Evolutionary conservation across 2,329 filamentous ascomycete species (phyloP).

Genomic region (Emergomyces africanus): DNA sequence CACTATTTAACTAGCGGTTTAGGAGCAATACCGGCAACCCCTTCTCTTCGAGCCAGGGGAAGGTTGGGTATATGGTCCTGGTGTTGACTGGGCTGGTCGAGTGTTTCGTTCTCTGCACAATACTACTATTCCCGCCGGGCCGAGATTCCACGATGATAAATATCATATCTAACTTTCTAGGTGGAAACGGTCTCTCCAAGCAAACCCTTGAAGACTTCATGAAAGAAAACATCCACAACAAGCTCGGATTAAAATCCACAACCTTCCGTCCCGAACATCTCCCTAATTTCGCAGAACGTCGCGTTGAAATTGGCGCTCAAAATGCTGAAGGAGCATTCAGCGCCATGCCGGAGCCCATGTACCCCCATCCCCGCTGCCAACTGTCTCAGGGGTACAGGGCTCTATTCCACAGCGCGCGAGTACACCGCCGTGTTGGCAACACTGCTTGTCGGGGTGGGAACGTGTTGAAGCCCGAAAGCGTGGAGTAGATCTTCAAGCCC

Average conservation of each 20-base stretch:
- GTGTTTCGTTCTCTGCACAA: slow-evolving; percentile 15
- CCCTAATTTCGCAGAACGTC: background rate
- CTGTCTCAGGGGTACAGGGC: slow-evolving; percentile 12
- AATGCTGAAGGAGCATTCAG: background rate
- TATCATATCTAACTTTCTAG: background rate
- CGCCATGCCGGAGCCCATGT: background rate
- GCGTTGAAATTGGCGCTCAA: background rate
- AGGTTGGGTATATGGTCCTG: slow-evolving; percentile 37
- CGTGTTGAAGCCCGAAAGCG: background rate
- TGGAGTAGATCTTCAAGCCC: background rate
- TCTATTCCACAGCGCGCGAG: slow-evolving; percentile 13
- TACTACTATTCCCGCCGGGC: background rate
- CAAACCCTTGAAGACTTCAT: slow-evolving; percentile 33
- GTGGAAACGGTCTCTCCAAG: slow-evolving; percentile 35
- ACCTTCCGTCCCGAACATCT: slow-evolving; percentile 8
- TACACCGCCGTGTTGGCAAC: slow-evolving; percentile 12
- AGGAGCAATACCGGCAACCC: slow-evolving; percentile 18
- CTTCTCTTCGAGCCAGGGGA: slow-evolving; percentile 39
- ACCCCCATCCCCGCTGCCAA: slow-evolving; percentile 4
- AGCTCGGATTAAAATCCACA: slow-evolving; percentile 27
- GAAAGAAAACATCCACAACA: slow-evolving; percentile 31
- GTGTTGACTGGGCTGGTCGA: slow-evolving; percentile 40
- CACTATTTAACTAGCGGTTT: background rate
- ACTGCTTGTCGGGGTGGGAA: slow-evolving; percentile 7
- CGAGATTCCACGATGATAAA: background rate